phyloP scores from a whole-genome alignment of 2,329 filamentous ascomycete species.

The Coniochaeta ligniaria region DNA sequence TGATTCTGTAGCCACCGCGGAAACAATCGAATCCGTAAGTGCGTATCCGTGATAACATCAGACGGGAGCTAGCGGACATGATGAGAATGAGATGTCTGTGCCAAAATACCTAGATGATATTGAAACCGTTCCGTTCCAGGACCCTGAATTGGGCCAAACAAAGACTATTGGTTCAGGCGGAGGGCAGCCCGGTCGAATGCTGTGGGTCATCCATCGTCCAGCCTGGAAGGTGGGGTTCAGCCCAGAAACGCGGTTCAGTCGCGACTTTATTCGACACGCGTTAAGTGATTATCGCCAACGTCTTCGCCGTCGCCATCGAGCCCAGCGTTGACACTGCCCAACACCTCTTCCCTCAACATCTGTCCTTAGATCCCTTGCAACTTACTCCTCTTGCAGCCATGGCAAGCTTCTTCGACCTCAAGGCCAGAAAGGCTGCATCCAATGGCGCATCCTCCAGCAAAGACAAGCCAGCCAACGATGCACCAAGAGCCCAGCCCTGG shows the following conservation, averaged over 20 bases:
- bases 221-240: background rate
- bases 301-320: conserved; percentile 3
- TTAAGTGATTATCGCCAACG: background rate
- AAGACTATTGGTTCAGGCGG: background rate
- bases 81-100: too few species aligned
- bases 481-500: conserved; percentile 76
- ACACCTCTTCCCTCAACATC: background rate
- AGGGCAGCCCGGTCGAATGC: background rate
- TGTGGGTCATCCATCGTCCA: background rate
- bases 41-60: too few species aligned
- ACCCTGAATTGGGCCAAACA: too few species aligned
- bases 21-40: too few species aligned
- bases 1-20: too few species aligned
- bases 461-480: conserved; percentile 55
- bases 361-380: background rate
- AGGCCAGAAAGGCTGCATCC: conserved; percentile 73
- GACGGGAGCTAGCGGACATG: too few species aligned
- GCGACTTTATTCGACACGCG: background rate
- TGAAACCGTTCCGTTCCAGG: too few species aligned
- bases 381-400: conserved; percentile 34
- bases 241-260: background rate
- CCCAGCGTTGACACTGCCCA: background rate
- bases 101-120: too few species aligned
- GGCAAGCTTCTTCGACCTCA: conserved; percentile 93
- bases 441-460: conserved; percentile 59